Conservation (phyloP, 805 yeast genomes). For the Lachancea cidri region DNA sequence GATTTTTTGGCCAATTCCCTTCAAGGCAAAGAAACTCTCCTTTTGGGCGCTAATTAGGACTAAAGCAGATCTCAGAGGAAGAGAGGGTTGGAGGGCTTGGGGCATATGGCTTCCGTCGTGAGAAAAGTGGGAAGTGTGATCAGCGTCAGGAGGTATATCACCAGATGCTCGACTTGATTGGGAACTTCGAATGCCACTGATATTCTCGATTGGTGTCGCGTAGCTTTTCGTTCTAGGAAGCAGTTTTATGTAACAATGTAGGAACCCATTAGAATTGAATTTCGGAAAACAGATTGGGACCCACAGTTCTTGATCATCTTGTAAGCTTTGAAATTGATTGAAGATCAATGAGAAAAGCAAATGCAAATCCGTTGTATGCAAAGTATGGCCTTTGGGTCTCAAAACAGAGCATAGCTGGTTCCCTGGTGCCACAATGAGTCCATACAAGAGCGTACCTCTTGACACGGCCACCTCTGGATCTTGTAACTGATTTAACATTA, state of each 20-base stretch:
- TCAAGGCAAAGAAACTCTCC: constrained; percentile 72
- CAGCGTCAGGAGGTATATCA: neutral
- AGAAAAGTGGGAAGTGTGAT: neutral
- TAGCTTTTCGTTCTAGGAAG: constrained; percentile 33
- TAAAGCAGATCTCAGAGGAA: constrained; percentile 32
- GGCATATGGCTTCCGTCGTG: neutral
- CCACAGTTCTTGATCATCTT: constrained; percentile 73
- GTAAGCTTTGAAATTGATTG: constrained; percentile 33
- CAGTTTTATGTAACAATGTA: constrained; percentile 73
- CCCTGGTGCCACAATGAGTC: constrained; percentile 59
- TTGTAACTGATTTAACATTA: constrained; percentile 20
- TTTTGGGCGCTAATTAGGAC: constrained; percentile 53
- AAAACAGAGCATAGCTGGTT: constrained; percentile 63
- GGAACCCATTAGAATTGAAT: constrained; percentile 82
- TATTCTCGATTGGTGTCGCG: constrained; percentile 3
- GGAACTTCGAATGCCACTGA: neutral
- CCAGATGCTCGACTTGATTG: neutral
- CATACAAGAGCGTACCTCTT: constrained; percentile 64
- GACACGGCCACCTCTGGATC: constrained; percentile 20
- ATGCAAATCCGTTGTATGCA: constrained; percentile 79
- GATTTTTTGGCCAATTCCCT: constrained; percentile 44
- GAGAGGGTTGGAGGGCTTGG: neutral
- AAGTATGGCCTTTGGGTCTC: constrained; percentile 70
- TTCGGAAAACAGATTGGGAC: constrained; percentile 88
- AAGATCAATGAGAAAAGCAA: constrained; percentile 66